Base-by-base conservation (phyloP, 139 green algal species). In the Gonium pectorale region DNA sequence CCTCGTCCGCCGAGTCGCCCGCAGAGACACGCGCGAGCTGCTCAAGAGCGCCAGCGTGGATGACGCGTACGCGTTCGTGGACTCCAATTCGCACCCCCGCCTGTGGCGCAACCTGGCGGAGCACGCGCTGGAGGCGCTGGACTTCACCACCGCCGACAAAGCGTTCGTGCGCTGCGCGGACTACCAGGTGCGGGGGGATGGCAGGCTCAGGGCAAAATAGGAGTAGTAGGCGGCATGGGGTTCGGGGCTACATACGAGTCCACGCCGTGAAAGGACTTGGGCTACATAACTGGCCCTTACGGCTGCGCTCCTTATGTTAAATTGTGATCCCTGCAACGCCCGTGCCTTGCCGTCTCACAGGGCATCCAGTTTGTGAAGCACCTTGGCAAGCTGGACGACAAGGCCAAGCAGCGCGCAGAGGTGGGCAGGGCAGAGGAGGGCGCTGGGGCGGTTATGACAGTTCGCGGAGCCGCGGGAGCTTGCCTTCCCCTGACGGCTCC, bases 71-170 rank as follows among this genome's bases (percentile, higher is more conserved):
- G 67, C 88, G 2, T 96, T 96, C 83, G 90, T 96, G 26, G 90
- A 95, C 49, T 79, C 85, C 54, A 94, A 94, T 74, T 64, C 81
- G 26, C 94, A 96, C 81, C 88, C 90, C 9, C 81, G 91, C n/a
- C 87, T 98, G 86, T 98, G 94, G 94, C 87, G 87, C 67, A 91
- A 95, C 64, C 89, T 97, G 62, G 95, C 94, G 38, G 94, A 98
- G 87, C 88, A 95, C 79, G 92, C 92, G 24, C 90, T 98, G 52
- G 80, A 93, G 63, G 67, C 63, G 8, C 86, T 94, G 38, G 90
- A 97, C 78, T 95, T 95, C 60, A 73, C 81, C 19, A 92, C 92
- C n/a, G 94, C 95, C 1, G 94, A 97, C 69, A 95, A 94, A 81
- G 92, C 89, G 3, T 97, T 95, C 80, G 92, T 96, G 75, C 92